phyloP scores from a whole-genome alignment of 305 asterid genomes.

The Caryopteris hybrid region DNA sequence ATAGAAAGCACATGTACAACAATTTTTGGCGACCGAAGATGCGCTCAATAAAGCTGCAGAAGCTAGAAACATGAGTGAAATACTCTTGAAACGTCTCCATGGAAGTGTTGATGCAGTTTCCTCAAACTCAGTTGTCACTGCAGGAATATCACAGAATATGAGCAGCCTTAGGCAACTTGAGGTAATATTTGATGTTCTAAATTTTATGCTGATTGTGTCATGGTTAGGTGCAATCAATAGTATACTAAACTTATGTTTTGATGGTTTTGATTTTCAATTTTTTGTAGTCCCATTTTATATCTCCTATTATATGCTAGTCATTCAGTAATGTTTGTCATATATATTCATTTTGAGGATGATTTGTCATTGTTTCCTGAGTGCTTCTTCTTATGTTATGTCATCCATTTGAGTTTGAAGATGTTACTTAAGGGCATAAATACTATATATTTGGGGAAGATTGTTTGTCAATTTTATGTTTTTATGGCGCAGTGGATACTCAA shows the following conservation, averaged over 20 bases:
- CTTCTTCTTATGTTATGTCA: too few species aligned
- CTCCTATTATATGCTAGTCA: neutral
- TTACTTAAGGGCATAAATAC: neutral
- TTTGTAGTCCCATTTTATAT: neutral
- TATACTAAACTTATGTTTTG: neutral
- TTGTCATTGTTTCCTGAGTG: conserved; percentile 10
- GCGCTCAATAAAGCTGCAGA: conserved; percentile 69
- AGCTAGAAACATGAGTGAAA: conserved; percentile 45
- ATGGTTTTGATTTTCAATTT: neutral
- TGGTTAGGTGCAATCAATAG: neutral
- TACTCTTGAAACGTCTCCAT: conserved; percentile 75
- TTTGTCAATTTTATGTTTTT: neutral
- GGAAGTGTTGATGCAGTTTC: conserved; percentile 77
- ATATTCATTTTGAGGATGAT: neutral
- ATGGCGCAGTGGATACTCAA: conserved; percentile 7
- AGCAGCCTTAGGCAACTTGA: conserved; percentile 98
- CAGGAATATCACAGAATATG: conserved; percentile 83
- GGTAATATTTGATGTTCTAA: conserved; percentile 41
- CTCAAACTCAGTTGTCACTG: conserved; percentile 55
- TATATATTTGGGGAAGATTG: neutral
- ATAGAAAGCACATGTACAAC: conserved; percentile 65
- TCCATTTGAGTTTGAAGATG: conserved; percentile 1
- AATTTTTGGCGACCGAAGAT: conserved; percentile 84
- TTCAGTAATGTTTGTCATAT: neutral
- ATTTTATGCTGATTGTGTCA: neutral